Evolutionary conservation across 78 protist species (phyloP), one percentile per base, ranked within the genome.

Genomic region (Pirum gemmata): DNA sequence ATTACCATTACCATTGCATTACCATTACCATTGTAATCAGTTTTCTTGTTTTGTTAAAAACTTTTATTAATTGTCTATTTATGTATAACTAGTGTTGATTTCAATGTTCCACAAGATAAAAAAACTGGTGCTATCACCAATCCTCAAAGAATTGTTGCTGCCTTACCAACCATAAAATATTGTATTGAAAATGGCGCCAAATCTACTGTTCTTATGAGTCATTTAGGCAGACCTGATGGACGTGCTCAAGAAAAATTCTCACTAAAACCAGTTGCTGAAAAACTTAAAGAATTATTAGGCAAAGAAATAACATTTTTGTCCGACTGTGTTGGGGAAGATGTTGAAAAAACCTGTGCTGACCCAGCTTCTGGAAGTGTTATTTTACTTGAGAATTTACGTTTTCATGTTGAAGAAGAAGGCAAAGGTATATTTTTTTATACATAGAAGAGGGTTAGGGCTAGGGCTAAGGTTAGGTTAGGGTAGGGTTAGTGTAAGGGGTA

Each of bases 191-290:
- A 37, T 26, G 83, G 92, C 36, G 96, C 96, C 0, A 84, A 83
- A 85, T 0, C 91, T 13, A 92, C 96, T 61, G 91, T 98, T 21
- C 92, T 97, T 73, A 93, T 93, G 95, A 90, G 96, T 72, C 99
- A 98, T 91, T 91, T 98, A 8, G 99, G 99, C 77, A 94, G 99
- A 38, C 99, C 99, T 75, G 96, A 95, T 34, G 99, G 99, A 31
- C 25, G 2, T 18, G 86, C 34, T 35, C 84, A 93, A 40, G 78
- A 73, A 37, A 80, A 96, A 88, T 85, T 1, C 87, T 89, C 98
- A n/a, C 87, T 98, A 1, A 86, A 79, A 61, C 97, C 97, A 51
- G 96, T 96, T 8, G 97, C 93, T 27, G 79, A 33, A 51, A 61
- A 73, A 67, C 93, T 96, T 41, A 91, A 89, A 41, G 73, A 92